These are phyloP conservation scores for Gossypium gossypioides DNA, from an alignment of 441 rosid species.

Conservation along the genomic window DNA sequence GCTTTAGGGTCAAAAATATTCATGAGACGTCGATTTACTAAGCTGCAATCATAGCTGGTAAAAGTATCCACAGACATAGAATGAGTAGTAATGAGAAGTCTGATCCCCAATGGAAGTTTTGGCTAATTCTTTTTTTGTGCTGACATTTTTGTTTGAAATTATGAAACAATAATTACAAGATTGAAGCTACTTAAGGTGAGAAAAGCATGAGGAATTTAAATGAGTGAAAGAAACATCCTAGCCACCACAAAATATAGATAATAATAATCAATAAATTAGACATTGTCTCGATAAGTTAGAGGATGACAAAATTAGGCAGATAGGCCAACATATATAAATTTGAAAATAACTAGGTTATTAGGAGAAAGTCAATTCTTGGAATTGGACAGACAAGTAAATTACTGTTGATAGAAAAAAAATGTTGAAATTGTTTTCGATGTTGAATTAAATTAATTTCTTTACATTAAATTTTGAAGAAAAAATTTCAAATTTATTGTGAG, in stretches of 20 bases:
- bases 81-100: neutral
- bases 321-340: too few relatives aligned
- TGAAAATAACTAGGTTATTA: too few relatives aligned
- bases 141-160: neutral
- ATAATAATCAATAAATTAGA: neutral
- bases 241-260: neutral
- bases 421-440: too few relatives aligned
- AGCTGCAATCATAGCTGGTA: neutral
- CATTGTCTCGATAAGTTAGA: too few relatives aligned
- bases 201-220: neutral
- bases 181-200: neutral
- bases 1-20: slow-evolving; percentile 9
- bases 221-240: neutral
- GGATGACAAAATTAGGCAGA: too few relatives aligned
- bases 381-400: too few relatives aligned
- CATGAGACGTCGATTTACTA: slow-evolving; percentile 1
- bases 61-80: neutral
- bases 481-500: too few relatives aligned
- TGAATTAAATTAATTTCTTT: too few relatives aligned
- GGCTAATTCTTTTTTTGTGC: neutral
- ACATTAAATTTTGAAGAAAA: too few relatives aligned
- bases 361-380: too few relatives aligned
- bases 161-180: neutral
- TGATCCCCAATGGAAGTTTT: slow-evolving; percentile 2
- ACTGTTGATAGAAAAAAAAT: too few relatives aligned